A percentile compares a stretch with the other conserved stretches of the same genome.
phyloP scores from a whole-genome alignment of 2,329 filamentous ascomycete species.

The Xylaria sp. region DNA sequence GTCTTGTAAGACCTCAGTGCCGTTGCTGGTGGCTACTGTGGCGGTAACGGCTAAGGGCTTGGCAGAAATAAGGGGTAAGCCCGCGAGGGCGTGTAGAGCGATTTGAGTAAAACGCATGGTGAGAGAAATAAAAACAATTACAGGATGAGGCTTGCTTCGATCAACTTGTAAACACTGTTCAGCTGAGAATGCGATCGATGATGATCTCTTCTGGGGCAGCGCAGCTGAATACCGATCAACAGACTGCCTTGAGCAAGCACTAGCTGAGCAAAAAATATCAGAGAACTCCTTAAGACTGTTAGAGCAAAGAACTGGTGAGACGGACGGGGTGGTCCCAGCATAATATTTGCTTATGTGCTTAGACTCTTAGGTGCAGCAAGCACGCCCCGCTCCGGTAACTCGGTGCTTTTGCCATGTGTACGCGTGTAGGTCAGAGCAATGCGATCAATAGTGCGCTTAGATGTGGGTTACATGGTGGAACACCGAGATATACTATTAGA shows the following conservation, averaged over 20 bases:
- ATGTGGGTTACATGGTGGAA: slow-evolving; percentile 21
- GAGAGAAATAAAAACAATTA: not conserved
- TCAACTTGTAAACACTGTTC: not conserved
- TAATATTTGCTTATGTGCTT: slow-evolving; percentile 26
- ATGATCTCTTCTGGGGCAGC: not conserved
- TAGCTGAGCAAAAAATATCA: not conserved
- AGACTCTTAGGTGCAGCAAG: not conserved
- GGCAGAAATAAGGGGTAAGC: slow-evolving; percentile 25
- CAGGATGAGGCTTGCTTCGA: not conserved
- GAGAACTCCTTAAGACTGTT: not conserved
- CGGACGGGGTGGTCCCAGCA: slow-evolving; percentile 3
- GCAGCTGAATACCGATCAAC: not conserved
- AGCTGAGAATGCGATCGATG: not conserved
- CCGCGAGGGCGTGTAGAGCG: slow-evolving; percentile 23
- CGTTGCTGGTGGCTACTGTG: slow-evolving; percentile 13
- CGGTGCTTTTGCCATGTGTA: too few species aligned
- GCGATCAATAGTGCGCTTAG: slow-evolving; percentile 17
- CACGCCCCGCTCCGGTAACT: slow-evolving; percentile 3
- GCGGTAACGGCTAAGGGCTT: slow-evolving; percentile 4
- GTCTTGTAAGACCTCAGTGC: slow-evolving; percentile 13
- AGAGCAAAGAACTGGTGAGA: slow-evolving; percentile 16
- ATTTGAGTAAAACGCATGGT: slow-evolving; percentile 25
- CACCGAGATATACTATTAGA: not conserved
- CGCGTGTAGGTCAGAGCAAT: not conserved
- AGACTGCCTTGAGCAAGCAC: slow-evolving; percentile 4